Percentiles rank a stretch among this genome's conserved stretches.
These are phyloP conservation scores for Ostreobium quekettii DNA, from an alignment of 139 green algal genomes.

Conservation along the genomic window DNA sequence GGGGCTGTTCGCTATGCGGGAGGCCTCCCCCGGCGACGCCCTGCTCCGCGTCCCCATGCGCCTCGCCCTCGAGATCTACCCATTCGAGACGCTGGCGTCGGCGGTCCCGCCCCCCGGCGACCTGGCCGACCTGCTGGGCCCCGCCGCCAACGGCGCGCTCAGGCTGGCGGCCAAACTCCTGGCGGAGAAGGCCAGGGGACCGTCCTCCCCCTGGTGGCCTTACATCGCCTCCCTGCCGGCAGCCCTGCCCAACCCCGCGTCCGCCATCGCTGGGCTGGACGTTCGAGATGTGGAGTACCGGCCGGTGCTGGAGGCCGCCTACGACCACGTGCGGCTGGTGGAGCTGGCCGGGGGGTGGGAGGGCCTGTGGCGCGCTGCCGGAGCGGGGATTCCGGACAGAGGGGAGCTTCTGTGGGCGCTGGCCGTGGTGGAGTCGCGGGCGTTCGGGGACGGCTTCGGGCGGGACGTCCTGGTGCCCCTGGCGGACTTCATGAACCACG, in stretches of 20 bases:
- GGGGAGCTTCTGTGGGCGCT: constrained; percentile 15
- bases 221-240: constrained; percentile 36
- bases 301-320: not conserved
- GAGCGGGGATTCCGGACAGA: constrained; percentile 4
- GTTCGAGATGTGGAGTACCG: not conserved
- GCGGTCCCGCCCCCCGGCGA: not conserved
- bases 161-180: constrained; percentile 61
- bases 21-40: not conserved
- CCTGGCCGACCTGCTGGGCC: no score
- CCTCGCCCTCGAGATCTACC: constrained; percentile 13
- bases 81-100: not conserved
- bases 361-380: not conserved
- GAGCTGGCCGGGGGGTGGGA: not conserved
- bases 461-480: constrained; percentile 14
- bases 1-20: not conserved
- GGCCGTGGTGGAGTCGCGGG: constrained; percentile 14
- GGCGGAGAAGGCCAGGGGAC: constrained; percentile 30
- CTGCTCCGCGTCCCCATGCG: constrained; percentile 9
- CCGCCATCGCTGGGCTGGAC: not conserved
- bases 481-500: constrained; percentile 18
- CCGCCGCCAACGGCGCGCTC: constrained; percentile 6
- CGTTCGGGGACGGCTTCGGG: constrained; percentile 16
- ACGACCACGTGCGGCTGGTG: constrained; percentile 7
- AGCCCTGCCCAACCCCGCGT: constrained; percentile 1
- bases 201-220: constrained; percentile 34